A percentile compares a stretch with the other conserved stretches of the same genome.
These are phyloP conservation scores for Cystobasidium ongulense DNA, from an alignment of 768 basidiomycete genomes.

Conservation along the genomic window DNA sequence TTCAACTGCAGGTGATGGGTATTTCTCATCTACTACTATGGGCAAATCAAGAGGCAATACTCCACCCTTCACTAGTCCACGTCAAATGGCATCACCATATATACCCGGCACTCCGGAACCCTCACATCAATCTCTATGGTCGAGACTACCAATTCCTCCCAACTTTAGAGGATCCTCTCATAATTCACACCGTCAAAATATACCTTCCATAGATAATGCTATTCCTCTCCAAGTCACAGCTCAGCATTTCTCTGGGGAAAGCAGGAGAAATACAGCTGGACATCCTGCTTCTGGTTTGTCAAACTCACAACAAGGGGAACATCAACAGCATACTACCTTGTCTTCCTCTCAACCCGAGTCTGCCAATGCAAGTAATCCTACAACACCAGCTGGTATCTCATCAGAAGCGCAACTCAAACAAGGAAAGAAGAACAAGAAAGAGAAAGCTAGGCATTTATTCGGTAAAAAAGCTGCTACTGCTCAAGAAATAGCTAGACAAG, in stretches of 20 bases:
- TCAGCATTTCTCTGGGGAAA: neutral
- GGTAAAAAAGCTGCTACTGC: slow-evolving; percentile 18
- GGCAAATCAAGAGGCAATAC: slow-evolving; percentile 2
- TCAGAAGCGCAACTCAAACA: neutral
- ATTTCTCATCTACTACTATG: neutral
- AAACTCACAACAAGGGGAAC: neutral
- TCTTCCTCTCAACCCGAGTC: neutral
- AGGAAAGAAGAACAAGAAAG: neutral
- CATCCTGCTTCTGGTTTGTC: neutral
- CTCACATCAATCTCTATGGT: slow-evolving; percentile 41
- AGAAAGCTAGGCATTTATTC: slow-evolving; percentile 15
- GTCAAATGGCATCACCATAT: neutral
- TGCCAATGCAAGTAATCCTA: neutral
- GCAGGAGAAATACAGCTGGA: neutral
- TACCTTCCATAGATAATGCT: neutral
- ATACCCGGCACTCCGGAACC: neutral
- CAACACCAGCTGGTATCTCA: neutral
- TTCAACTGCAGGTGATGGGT: neutral
- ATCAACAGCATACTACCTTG: neutral
- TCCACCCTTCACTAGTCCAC: neutral
- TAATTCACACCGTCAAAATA: neutral
- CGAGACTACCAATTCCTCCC: slow-evolving; percentile 31
- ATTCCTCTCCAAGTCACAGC: neutral
- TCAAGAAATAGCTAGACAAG: slow-evolving; percentile 15
- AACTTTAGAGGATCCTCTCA: slow-evolving; percentile 26